phyloP scores from a whole-genome alignment of 495 filamentous ascomycete species.

The Staphylotrichum tortipilum region DNA sequence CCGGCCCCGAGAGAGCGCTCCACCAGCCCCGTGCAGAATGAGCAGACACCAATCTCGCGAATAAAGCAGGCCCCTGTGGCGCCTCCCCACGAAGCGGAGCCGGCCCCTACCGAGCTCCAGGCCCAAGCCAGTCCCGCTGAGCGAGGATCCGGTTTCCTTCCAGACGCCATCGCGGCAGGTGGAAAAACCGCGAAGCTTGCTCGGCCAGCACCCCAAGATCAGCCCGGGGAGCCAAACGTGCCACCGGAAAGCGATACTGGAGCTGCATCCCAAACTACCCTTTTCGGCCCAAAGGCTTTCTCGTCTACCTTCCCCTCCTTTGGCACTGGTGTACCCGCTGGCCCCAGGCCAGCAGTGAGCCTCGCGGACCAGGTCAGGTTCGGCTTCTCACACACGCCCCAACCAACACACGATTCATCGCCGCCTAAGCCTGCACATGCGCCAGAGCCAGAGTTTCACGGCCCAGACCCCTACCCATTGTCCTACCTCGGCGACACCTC shows the following conservation, averaged over 20 bases:
- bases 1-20: not conserved
- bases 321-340: constrained; percentile 11
- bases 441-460: not conserved
- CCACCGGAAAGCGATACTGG: not conserved
- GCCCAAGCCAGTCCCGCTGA: too few relatives aligned
- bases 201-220: not conserved
- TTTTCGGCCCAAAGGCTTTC: constrained; percentile 12
- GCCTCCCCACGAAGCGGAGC: not conserved
- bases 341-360: constrained; percentile 8
- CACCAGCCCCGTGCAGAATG: not conserved
- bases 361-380: constrained; percentile 28
- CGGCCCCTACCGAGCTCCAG: not conserved
- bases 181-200: not conserved
- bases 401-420: constrained; percentile 3
- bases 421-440: not conserved
- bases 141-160: too few relatives aligned
- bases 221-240: not conserved
- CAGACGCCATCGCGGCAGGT: not conserved
- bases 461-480: constrained; percentile 15
- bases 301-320: constrained; percentile 17
- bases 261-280: not conserved
- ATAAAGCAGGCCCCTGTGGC: not conserved
- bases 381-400: constrained; percentile 26
- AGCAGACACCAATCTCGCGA: not conserved
- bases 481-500: constrained; percentile 17